A percentile compares a stretch with the other conserved stretches of the same genome.
phyloP scores from a whole-genome alignment of 306 rosid species.

The Gleditsia sinensis region DNA sequence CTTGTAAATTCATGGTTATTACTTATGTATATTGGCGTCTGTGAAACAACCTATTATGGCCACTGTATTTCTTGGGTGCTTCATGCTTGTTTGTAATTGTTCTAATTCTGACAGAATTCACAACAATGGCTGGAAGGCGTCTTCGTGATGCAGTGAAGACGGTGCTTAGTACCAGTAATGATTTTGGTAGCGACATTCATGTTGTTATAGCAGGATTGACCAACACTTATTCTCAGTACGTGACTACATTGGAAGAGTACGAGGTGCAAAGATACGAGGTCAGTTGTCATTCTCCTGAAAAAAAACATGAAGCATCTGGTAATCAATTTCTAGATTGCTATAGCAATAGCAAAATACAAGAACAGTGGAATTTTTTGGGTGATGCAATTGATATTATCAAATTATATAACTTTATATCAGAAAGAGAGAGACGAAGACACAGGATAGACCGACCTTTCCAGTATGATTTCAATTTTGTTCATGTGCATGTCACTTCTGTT shows the following conservation, averaged over 20 bases:
- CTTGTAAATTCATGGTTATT: not conserved
- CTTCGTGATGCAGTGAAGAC: slow-evolving; percentile 86
- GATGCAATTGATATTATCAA: slow-evolving; percentile 8
- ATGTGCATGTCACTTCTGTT: not conserved
- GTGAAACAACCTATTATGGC: not conserved
- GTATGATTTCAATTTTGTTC: slow-evolving; percentile 2
- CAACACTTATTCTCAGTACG: slow-evolving; percentile 84
- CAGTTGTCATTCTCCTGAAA: slow-evolving; percentile 39
- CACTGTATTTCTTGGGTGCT: slow-evolving; percentile 28
- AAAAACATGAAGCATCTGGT: slow-evolving; percentile 7
- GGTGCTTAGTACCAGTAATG: slow-evolving; percentile 49
- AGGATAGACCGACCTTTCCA: not conserved
- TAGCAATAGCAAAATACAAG: slow-evolving; percentile 10
- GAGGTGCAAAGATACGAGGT: slow-evolving; percentile 94
- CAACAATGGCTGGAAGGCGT: slow-evolving; percentile 97
- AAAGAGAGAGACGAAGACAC: not conserved
- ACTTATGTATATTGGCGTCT: not conserved
- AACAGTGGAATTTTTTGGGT: not conserved
- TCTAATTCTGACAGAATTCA: slow-evolving; percentile 60
- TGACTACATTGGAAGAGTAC: slow-evolving; percentile 86
- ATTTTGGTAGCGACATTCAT: slow-evolving; percentile 45
- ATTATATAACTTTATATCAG: not conserved
- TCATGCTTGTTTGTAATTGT: slow-evolving; percentile 28
- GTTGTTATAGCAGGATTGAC: slow-evolving; percentile 87
- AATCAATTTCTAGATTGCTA: not conserved